Evolutionary conservation across 1,284 basidiomycete species (phyloP).

Genomic region (Cutaneotrichosporon cavernicola): DNA sequence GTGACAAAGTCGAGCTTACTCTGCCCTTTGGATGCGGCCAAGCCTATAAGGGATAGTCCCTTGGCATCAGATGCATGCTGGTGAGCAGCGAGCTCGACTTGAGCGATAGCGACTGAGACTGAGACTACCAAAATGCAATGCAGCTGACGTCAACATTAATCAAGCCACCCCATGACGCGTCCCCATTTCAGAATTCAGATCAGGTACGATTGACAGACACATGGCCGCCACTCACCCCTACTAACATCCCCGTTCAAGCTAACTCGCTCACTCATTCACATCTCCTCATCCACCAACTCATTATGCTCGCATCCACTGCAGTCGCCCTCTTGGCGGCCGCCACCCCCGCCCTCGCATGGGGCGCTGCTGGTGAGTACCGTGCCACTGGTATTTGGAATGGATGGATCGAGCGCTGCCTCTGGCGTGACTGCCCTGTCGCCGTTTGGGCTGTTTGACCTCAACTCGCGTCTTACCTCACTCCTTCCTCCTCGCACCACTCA

Average conservation of each 20-base stretch:
- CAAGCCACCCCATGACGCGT: not conserved
- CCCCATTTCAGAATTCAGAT: not conserved
- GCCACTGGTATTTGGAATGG: not conserved
- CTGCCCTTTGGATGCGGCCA: too few species aligned
- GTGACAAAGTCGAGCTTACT: too few species aligned
- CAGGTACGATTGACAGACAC: not conserved
- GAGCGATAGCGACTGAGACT: too few species aligned
- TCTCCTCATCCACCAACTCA: not conserved
- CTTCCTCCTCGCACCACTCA: not conserved
- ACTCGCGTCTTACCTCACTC: not conserved
- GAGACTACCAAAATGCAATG: too few species aligned
- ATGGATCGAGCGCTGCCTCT: not conserved
- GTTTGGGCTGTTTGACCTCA: not conserved
- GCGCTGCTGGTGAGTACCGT: conserved; percentile 13
- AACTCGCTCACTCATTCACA: not conserved
- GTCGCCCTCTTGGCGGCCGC: conserved; percentile 11
- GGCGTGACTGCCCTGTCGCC: not conserved
- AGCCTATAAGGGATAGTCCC: too few species aligned
- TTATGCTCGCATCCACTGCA: conserved; percentile 10
- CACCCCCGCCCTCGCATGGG: conserved; percentile 12
- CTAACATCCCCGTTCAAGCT: not conserved
- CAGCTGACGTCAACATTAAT: not conserved
- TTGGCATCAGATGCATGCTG: too few species aligned
- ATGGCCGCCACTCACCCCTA: not conserved
- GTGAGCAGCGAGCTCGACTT: too few species aligned